Evolutionary conservation across 495 filamentous ascomycete species (phyloP).

Genomic region (Schizothecium vesticola): DNA sequence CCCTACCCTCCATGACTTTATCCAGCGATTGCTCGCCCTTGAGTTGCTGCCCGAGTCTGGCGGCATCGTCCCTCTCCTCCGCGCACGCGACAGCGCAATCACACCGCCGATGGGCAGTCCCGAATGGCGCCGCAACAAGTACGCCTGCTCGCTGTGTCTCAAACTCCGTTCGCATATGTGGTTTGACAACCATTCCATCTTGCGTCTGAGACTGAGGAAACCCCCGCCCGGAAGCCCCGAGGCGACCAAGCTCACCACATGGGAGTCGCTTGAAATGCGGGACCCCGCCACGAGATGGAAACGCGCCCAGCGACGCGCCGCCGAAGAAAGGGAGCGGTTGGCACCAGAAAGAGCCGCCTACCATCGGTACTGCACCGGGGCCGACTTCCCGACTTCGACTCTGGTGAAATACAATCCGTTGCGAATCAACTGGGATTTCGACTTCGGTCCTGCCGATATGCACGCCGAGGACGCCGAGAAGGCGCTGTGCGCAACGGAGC

Average conservation of each 20-base stretch:
- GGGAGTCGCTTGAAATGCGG: slow-evolving; percentile 8
- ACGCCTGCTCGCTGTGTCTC: slow-evolving; percentile 25
- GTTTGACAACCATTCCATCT: slow-evolving; percentile 23
- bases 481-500: slow-evolving; percentile 6
- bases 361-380: background rate
- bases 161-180: slow-evolving; percentile 20
- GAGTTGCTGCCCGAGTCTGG: slow-evolving; percentile 20
- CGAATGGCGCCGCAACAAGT: slow-evolving; percentile 17
- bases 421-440: background rate
- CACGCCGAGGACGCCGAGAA: background rate
- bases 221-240: slow-evolving; percentile 19
- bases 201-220: slow-evolving; percentile 15
- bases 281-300: background rate
- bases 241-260: slow-evolving; percentile 16
- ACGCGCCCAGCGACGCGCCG: slow-evolving; percentile 1
- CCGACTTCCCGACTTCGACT: background rate
- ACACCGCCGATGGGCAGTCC: slow-evolving; percentile 2
- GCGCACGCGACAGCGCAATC: background rate
- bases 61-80: slow-evolving; percentile 19
- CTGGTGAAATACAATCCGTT: background rate
- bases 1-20: slow-evolving; percentile 12
- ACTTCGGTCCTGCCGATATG: background rate
- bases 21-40: slow-evolving; percentile 21
- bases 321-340: background rate
- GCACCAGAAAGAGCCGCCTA: background rate